Percentiles rank a stretch among this genome's conserved stretches.
These are phyloP conservation scores for Oryza meridionalis DNA, from an alignment of 176 grass and related monocot species.

Conservation along the genomic window DNA sequence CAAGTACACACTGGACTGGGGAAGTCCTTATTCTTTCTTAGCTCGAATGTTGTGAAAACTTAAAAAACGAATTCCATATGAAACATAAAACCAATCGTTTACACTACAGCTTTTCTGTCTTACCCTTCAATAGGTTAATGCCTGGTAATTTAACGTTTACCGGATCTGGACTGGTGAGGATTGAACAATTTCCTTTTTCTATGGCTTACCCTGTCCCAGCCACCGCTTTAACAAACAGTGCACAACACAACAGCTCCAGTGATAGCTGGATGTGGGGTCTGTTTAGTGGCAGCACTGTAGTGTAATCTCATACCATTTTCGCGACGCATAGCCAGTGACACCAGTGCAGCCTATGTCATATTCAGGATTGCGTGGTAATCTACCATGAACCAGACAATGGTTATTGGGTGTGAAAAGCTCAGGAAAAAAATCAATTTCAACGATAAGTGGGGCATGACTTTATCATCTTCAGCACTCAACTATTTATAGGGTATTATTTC, in stretches of 20 bases:
- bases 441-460: background rate
- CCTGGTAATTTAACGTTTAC: background rate
- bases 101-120: background rate
- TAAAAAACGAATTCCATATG: background rate
- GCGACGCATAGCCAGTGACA: background rate
- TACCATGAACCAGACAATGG: background rate
- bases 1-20: background rate
- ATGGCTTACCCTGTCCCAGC: background rate
- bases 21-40: background rate
- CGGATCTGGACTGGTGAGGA: background rate
- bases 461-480: background rate
- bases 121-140: background rate
- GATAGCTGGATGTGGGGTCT: background rate
- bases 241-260: slow-evolving; percentile 17
- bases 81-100: background rate
- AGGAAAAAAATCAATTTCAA: background rate
- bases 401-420: background rate
- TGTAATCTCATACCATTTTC: background rate
- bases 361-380: too few species aligned
- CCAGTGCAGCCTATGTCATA: background rate
- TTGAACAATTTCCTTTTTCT: background rate
- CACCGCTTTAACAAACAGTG: background rate
- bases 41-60: background rate
- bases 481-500: background rate
- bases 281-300: background rate